phyloP scores from a whole-genome alignment of 306 rosid genomes.

The Spatholobus suberectus region DNA sequence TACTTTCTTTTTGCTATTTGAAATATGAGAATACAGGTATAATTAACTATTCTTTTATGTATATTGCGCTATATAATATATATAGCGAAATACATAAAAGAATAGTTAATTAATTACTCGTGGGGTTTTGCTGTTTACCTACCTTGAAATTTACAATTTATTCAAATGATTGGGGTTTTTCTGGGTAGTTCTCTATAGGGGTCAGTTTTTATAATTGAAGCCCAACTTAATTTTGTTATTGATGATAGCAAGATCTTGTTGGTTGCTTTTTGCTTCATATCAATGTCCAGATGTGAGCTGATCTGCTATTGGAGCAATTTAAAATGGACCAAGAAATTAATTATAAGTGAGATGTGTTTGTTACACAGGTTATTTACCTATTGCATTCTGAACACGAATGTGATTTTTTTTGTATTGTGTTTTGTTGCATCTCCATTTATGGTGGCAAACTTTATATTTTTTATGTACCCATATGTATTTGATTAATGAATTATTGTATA shows the following conservation, averaged over 20 bases:
- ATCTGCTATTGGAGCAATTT: constrained; percentile 33
- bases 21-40: not conserved
- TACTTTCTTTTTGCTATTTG: constrained; percentile 7
- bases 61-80: not conserved
- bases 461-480: not conserved
- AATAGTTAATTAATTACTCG: constrained; percentile 6
- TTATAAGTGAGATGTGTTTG: constrained; percentile 1
- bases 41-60: not conserved
- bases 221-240: constrained; percentile 12
- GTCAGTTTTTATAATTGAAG: constrained; percentile 23
- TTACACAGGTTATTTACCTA: not conserved
- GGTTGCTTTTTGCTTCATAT: constrained; percentile 34
- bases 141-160: constrained; percentile 32
- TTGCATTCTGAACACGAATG: not conserved
- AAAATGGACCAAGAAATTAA: not conserved
- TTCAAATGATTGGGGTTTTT: constrained; percentile 18
- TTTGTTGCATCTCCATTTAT: constrained; percentile 1
- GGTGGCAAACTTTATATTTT: constrained; percentile 25
- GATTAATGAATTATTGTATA: not conserved
- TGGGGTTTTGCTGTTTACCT: constrained; percentile 16
- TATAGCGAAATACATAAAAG: too few relatives aligned
- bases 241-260: not conserved
- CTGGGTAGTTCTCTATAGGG: not conserved
- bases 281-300: constrained; percentile 11
- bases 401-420: not conserved